Percentiles rank a stretch among this genome's conserved stretches.
Conservation (phyloP, 179 eudicot species). For the Vitellaria paradoxa region DNA sequence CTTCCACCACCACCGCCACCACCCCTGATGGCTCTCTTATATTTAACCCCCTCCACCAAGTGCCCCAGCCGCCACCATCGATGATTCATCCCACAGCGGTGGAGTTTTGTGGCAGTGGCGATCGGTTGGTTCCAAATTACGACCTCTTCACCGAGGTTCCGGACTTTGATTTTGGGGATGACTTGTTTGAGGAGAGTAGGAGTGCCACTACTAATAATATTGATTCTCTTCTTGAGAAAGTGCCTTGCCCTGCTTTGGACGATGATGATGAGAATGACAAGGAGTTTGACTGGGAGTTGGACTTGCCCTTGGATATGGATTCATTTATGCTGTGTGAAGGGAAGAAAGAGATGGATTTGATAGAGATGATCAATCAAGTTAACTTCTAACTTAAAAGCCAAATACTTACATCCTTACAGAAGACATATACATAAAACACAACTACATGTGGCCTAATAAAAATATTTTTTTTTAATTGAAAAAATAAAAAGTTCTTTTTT, state of each 20-base stretch:
- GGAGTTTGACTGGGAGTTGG: constrained; percentile 22
- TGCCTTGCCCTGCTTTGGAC: constrained; percentile 8
- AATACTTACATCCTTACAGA: not conserved
- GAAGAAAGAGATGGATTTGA: constrained; percentile 68
- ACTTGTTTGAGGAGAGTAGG: constrained; percentile 42
- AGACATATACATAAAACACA: not conserved
- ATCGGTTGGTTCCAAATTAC: constrained; percentile 25
- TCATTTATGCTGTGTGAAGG: constrained; percentile 42
- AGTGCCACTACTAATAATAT: constrained; percentile 18
- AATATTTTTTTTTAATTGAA: no score
- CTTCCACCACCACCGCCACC: constrained; percentile 18
- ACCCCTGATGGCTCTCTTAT: not conserved
- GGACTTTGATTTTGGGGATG: constrained; percentile 49
- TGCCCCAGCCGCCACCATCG: not conserved
- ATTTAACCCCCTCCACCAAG: not conserved
- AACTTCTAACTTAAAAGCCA: constrained; percentile 14
- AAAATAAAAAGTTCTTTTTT: no score
- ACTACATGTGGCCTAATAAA: no score
- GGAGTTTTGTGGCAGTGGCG: not conserved
- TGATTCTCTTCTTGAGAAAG: constrained; percentile 39
- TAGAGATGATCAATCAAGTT: constrained; percentile 64
- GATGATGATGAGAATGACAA: constrained; percentile 20
- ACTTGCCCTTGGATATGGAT: constrained; percentile 20
- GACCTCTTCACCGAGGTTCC: constrained; percentile 39
- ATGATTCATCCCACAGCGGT: not conserved